Conservation (phyloP, 2,329 filamentous ascomycete species). For the Pseudogymnoascus sp. region DNA sequence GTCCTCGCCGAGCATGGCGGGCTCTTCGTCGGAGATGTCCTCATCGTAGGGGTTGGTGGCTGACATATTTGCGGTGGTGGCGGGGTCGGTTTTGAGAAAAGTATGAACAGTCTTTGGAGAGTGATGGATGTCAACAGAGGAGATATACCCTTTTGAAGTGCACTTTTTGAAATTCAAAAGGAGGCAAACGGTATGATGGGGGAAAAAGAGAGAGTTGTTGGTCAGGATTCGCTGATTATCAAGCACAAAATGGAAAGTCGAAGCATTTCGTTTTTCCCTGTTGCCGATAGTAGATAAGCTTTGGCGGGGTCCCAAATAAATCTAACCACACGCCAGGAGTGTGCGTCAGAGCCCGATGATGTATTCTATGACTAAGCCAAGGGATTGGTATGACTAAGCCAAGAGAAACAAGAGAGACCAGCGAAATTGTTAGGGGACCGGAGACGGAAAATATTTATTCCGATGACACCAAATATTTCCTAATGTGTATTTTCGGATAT, state of each 20-base stretch:
- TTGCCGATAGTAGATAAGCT: not conserved
- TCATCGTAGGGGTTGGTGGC: slow-evolving; percentile 34
- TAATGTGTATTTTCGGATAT: not conserved
- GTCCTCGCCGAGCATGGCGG: slow-evolving; percentile 60
- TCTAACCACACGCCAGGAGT: not conserved
- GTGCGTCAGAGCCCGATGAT: not conserved
- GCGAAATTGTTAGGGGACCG: not conserved
- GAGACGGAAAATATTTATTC: not conserved
- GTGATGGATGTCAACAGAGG: not conserved
- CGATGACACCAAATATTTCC: not conserved
- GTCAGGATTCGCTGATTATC: not conserved
- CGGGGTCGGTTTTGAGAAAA: not conserved
- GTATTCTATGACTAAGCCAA: not conserved
- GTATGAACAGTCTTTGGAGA: not conserved
- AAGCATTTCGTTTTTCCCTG: not conserved
- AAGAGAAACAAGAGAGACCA: not conserved
- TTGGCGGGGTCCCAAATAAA: not conserved
- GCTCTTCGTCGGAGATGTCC: slow-evolving; percentile 43
- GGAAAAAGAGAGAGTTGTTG: not conserved
- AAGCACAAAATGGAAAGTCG: not conserved
- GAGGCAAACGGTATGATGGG: not conserved
- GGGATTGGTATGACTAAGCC: not conserved
- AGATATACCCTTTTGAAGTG: not conserved
- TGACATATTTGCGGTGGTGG: not conserved
- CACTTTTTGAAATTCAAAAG: not conserved